Base-by-base conservation (phyloP, 768 basidiomycete species). In the Naganishia randhawae region DNA sequence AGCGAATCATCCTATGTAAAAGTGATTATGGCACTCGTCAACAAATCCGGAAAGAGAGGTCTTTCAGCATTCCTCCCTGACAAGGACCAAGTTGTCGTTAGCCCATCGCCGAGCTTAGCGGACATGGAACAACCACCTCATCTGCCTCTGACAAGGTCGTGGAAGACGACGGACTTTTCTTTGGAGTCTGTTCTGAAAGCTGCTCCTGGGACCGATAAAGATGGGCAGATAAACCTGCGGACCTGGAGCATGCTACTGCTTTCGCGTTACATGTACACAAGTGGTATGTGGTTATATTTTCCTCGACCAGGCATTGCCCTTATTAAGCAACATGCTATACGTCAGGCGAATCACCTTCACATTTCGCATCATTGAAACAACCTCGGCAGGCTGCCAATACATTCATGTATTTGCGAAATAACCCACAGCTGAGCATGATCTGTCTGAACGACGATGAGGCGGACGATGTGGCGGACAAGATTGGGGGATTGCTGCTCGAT, bases 391-490 rank as follows among this genome's bases (percentile, higher is more conserved):
- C 76, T 5, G 1, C 11, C 2, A 19, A 7, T 13, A 61, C 68
- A 6, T 37, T 74, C 13, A 45, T 41, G 7, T 16, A 14, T 14
- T 41, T 77, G 32, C 74, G 76, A 29, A 22, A 41, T 2, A 27
- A 53, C 1, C 53, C 55, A 10, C 62, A 73, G 13, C 27, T 75
- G 10, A 72, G 74, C 0, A 68, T 77, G 71, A 70, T 65, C 27
- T 79, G 78, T 51, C 37, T 79, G 14, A 79, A 79, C 50, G 78
- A 79, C 64, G 75, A 79, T 66, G 72, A 72, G 41, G 65, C 72
- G 13, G 74, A 74, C 19, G 42, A 41, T 8, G 63, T 35, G 1
- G 50, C 41, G 19, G 72, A 52, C 0, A 11, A 39, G 25, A 65
- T 68, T 17, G 33, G 50, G 25, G 52, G 48, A 16, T 48, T 70